Evolutionary conservation across 495 filamentous ascomycete genomes (phyloP), one percentile per base, ranked within the genome.

Genomic region (Apiosordaria backusii): DNA sequence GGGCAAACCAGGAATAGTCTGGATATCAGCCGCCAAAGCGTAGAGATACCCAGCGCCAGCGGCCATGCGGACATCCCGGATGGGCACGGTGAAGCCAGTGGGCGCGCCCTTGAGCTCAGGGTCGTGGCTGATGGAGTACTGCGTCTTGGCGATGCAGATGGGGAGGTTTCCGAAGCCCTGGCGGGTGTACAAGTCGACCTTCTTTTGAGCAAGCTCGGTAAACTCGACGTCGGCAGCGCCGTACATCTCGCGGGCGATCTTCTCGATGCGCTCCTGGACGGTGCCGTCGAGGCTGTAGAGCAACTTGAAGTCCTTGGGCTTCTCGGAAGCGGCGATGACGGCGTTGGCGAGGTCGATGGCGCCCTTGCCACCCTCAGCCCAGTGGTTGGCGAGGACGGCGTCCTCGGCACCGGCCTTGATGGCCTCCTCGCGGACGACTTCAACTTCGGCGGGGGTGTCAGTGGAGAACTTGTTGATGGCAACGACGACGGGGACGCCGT

Each of bases 71-170:
- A 99, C 94, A 75, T 99, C 95, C 66, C 94, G 81, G 68, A 99
- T 97, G 10, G 95, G 95, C 22, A 99, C 90, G 5, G 91, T 96
- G 76, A 99, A 99, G 23, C 94, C 95, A 7, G 89, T 91, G 16
- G 95, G 95, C n/a, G 95, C 95, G 59, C 95, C 95, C 82, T 99
- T 99, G 67, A 99, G 84, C 22, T 89, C 86, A 15, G 93, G 90
- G 76, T 99, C 95, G 73, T 98, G 95, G 74, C 90, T 94, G 68
- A 99, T 87, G 23, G 91, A 96, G 79, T 99, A 99, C 78, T 99
- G 95, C 52, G 95, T 97, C 87, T 98, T 99, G 65, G 94, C 93
- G 66, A 97, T 88, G 78, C 94, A 98, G 76, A 97, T 97, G 3
- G 95, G 95, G 66, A 98, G 83, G 71, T 96, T 92, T 10, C 88